Percentiles rank a stretch among this genome's conserved stretches.
Conservation (phyloP, 1,284 basidiomycete genomes). For the Acaromyces ingoldii region DNA sequence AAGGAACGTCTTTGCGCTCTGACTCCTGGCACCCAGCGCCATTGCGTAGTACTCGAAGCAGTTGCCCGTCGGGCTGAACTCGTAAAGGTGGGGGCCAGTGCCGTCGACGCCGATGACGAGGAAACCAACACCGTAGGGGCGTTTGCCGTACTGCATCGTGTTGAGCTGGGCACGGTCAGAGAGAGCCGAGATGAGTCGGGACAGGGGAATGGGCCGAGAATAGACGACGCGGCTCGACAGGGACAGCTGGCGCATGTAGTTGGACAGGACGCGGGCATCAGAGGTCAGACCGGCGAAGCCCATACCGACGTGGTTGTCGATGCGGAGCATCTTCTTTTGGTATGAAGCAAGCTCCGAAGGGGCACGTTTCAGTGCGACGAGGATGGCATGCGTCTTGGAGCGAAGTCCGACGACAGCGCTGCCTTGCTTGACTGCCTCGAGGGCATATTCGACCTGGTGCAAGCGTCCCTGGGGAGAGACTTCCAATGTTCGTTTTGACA, state of each 20-base stretch:
- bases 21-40: conserved; percentile 94
- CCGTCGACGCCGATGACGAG: conserved; percentile 93
- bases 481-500: not conserved
- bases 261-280: conserved; percentile 80
- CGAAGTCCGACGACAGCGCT: conserved; percentile 94
- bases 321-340: conserved; percentile 99
- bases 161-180: conserved; percentile 99
- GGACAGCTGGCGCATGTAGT: conserved; percentile 99
- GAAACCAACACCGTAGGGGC: conserved; percentile 98
- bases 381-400: conserved; percentile 88
- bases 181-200: conserved; percentile 83
- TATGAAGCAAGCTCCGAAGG: conserved; percentile 96
- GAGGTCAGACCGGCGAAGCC: conserved; percentile 96
- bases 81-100: conserved; percentile 91
- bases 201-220: conserved; percentile 88
- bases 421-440: conserved; percentile 99
- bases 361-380: conserved; percentile 96
- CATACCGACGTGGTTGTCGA: conserved; percentile 98
- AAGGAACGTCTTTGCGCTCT: conserved; percentile 96
- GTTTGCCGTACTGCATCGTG: conserved; percentile 94
- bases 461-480: conserved; percentile 54
- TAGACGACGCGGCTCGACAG: conserved; percentile 92
- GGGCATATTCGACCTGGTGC: conserved; percentile 96
- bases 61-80: conserved; percentile 95
- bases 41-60: conserved; percentile 98